Base-by-base conservation (phyloP, 345 rosid species). In the Syzygium oleosum region DNA sequence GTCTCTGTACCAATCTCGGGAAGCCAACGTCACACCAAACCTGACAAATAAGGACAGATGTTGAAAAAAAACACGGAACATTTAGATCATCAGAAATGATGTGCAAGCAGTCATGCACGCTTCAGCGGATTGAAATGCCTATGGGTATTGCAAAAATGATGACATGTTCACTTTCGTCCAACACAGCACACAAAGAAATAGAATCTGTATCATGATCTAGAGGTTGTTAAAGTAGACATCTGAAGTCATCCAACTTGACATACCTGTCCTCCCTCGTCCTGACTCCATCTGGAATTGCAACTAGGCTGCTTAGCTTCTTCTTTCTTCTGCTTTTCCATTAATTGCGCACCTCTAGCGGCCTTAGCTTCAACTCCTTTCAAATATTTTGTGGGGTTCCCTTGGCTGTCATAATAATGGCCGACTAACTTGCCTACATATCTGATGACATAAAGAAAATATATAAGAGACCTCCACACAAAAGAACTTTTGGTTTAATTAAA, bases 261-360 rank as follows among this genome's bases (percentile, higher is more conserved):
- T 94, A 96, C 99, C 98, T 96, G 93, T 86, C 99, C 99, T 25
- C 99, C 98, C 88, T 96, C 97, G 51, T 89, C 93, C 90, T 96
- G 98, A 89, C 98, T 98, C 99, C 99, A 96, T 90, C 95, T 93
- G 84, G 99, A 98, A 92, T 93, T 96, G 97, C 99, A 96, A 90
- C 93, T 90, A 34, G 93, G 92, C 88, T 92, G 99, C 89, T 96
- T 98, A 63, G 98, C 98, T 93, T 98, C 99, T 91, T 96, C 98
- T 16, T 61, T 87, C 93, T 96, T 96, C 88, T 98, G 99, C 90
- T 96, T 94, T 92, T 96, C 98, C 94, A 94, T 85, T 84, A 98
- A 97, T 86, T 96, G 99, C 46, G 95, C 95, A 83, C 98, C 99
- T 95, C 98, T 94, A 51, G 95, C 94, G 87, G 99, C 97, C 90